A percentile compares a stretch with the other conserved stretches of the same genome.
Evolutionary conservation across 1,284 basidiomycete genomes (phyloP).

Genomic region (Apiotrichum gracile): DNA sequence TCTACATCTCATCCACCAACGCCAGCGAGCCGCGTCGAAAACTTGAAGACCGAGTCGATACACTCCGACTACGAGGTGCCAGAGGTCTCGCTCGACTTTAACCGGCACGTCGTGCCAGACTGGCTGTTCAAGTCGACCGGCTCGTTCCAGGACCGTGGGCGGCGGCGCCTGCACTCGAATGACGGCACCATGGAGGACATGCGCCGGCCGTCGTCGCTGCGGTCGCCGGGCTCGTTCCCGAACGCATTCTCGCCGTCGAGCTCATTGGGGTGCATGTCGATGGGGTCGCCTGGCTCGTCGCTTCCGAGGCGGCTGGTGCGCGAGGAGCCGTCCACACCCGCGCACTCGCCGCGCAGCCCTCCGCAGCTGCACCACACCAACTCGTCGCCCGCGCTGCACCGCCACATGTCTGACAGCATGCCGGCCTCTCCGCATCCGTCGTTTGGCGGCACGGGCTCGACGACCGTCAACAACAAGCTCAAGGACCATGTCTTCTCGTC

Average conservation of each 20-base stretch:
- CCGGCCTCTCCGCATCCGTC: conserved; percentile 40
- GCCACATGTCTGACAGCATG: conserved; percentile 8
- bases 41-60: conserved; percentile 3
- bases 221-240: conserved; percentile 4
- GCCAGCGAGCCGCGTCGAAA: conserved; percentile 14
- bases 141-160: conserved; percentile 14
- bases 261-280: conserved; percentile 29
- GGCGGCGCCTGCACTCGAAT: conserved; percentile 3
- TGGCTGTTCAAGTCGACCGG: conserved; percentile 61
- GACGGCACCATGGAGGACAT: conserved; percentile 20
- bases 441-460: conserved; percentile 81
- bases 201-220: neutral
- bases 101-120: conserved; percentile 91
- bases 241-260: conserved; percentile 29
- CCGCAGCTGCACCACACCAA: conserved; percentile 38
- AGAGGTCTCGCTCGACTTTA: conserved; percentile 82
- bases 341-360: conserved; percentile 31
- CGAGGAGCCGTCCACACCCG: conserved; percentile 36
- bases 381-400: conserved; percentile 33
- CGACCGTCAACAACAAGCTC: conserved; percentile 81
- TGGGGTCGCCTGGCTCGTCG: conserved; percentile 18
- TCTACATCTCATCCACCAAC: conserved; percentile 26
- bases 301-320: conserved; percentile 18
- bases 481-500: conserved; percentile 90
- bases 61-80: conserved; percentile 58